Percentiles rank a stretch among this genome's conserved stretches.
These are phyloP conservation scores for Cryptosporidium tyzzeri DNA, from an alignment of 169 alveolate genomes.

Conservation along the genomic window DNA sequence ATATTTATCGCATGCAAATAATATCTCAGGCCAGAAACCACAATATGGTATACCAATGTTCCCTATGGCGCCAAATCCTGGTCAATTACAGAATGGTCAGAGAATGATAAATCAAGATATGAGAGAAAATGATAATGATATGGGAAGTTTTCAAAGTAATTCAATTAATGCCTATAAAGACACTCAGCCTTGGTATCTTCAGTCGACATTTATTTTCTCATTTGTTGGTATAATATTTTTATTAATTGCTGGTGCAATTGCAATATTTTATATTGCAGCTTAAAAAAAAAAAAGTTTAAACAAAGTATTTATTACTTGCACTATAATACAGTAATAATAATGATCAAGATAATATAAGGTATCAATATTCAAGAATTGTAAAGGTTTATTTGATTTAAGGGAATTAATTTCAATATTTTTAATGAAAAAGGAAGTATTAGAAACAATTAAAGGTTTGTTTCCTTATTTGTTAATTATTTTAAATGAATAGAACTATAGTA, in stretches of 20 bases:
- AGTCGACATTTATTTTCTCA: slow-evolving; percentile 39
- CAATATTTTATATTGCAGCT: slow-evolving; percentile 43
- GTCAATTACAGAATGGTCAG: background rate
- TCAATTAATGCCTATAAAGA: slow-evolving; percentile 40
- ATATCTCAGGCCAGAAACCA: background rate
- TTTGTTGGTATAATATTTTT: slow-evolving; percentile 44
- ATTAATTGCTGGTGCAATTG: slow-evolving; percentile 34
- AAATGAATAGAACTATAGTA: background rate
- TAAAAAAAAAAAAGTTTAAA: slow-evolving; percentile 1
- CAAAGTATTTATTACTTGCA: background rate
- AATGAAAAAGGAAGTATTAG: no score
- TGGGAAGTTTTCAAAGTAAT: slow-evolving; percentile 24
- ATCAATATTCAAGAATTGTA: background rate
- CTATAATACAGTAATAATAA: background rate
- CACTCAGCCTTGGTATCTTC: slow-evolving; percentile 39
- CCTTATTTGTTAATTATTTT: no score
- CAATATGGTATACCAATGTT: slow-evolving; percentile 51
- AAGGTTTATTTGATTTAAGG: background rate
- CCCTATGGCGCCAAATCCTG: slow-evolving; percentile 18
- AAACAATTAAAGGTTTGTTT: no score
- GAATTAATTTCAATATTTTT: no score
- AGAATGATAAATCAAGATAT: background rate
- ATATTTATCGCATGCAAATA: background rate
- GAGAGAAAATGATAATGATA: background rate
- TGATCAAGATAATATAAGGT: background rate